A percentile compares a stretch with the other conserved stretches of the same genome.
These are phyloP conservation scores for Madurella fahalii DNA, from an alignment of 2,329 filamentous ascomycete species.

Conservation along the genomic window DNA sequence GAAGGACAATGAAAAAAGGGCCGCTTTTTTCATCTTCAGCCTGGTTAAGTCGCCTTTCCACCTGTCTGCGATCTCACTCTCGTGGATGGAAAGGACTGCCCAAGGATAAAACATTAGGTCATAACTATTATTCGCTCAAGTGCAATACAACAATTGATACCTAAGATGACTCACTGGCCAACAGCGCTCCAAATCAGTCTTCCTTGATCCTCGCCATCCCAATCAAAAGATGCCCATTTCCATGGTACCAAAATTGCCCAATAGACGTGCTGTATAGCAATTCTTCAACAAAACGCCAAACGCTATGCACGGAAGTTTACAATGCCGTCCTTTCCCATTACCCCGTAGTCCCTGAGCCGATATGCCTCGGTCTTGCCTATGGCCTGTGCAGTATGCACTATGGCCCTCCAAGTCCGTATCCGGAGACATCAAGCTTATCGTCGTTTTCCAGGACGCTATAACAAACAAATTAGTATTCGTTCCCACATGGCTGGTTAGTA, in stretches of 20 bases:
- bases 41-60: neutral
- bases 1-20: neutral
- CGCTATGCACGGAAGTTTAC: constrained; percentile 13
- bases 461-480: neutral
- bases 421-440: constrained; percentile 50
- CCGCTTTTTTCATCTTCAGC: neutral
- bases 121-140: neutral
- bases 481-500: no score
- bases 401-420: constrained; percentile 32
- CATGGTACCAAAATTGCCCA: neutral
- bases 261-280: neutral
- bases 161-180: neutral
- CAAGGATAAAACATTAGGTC: neutral
- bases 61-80: neutral
- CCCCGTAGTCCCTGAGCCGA: neutral
- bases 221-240: neutral
- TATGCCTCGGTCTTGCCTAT: no score
- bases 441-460: constrained; percentile 51
- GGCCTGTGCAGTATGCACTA: neutral
- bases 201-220: neutral
- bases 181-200: neutral
- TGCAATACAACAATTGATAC: neutral
- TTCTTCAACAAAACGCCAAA: constrained; percentile 13
- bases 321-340: neutral
- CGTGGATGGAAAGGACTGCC: neutral